Conservation (phyloP, 768 basidiomycete species). For the Candolleomyces efflorescens region DNA sequence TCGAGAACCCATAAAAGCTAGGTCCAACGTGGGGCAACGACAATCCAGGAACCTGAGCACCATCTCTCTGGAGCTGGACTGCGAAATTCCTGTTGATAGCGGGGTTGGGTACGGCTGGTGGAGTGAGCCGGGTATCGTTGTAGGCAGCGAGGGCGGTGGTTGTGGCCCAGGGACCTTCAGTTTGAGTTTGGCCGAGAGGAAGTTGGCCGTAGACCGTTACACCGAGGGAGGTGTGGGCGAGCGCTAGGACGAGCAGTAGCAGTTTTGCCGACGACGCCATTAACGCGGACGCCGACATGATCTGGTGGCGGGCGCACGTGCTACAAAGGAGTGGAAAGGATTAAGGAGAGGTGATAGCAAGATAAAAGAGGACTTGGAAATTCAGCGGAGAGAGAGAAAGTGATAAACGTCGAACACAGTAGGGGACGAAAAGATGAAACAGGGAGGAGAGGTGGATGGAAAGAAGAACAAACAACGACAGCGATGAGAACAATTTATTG, state of each 20-base stretch:
- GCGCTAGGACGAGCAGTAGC: no score
- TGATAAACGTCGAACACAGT: no score
- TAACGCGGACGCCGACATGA: no score
- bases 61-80: constrained; percentile 36
- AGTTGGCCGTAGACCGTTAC: constrained; percentile 30
- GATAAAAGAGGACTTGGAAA: no score
- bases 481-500: no score
- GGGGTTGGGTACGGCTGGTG: constrained; percentile 47
- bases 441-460: neutral
- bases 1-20: constrained; percentile 50
- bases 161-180: constrained; percentile 2
- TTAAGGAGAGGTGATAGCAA: no score
- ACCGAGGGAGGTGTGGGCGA: no score
- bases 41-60: constrained; percentile 22
- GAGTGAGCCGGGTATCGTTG: constrained; percentile 43
- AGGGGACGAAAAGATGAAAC: neutral
- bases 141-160: constrained; percentile 43
- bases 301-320: no score
- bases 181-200: constrained; percentile 21
- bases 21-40: constrained; percentile 8
- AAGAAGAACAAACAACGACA: no score
- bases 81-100: constrained; percentile 36
- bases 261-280: no score
- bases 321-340: no score
- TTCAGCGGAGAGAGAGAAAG: no score